Base-by-base conservation (phyloP, 352 stramenopile species). In the Aphanomyces invadans region DNA sequence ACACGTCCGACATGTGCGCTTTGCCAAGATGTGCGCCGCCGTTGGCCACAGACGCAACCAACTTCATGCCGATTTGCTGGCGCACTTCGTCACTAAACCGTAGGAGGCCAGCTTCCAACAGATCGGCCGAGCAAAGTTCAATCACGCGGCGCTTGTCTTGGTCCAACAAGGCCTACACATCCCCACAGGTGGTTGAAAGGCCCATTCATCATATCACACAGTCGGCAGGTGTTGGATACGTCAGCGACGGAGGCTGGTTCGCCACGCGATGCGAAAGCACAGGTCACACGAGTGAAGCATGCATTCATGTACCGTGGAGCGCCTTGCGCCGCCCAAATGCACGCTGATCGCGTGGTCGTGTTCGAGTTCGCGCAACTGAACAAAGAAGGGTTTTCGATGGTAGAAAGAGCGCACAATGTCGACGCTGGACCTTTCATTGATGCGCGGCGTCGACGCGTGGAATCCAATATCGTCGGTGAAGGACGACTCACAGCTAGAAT, bases 301-400 rank as follows among this genome's bases (percentile, higher is more conserved):
- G n/a, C n/a, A n/a, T n/a, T n/a, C n/a, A n/a, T n/a, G n/a, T 57
- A 67, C 60, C 26, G 60, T 51, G 33, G 45, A 38, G n/a, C 60
- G 60, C 2, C 46, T 39, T 1, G 38, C 23, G 28, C n/a, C 11
- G 0, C 60, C 60, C 1, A 67, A 44, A 32, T 67, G 60, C 25
- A 28, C n/a, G 17, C 38, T 67, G 17, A 67, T 26, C 29, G 42
- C 32, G 1, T 67, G 60, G 17, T 67, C 60, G 36, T 67, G 60
- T 62, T 90, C 76, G 2, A 91, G 74, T 42, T 87, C 76, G 1
- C 64, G 71, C 0, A 81, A 72, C 12, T 73, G 78, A 52, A 85
- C 75, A 68, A 92, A 92, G 64, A 88, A 90, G n/a, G 84, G 73
- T 45, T 79, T 86, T 0, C 76, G 77, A 9, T 63, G 68, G 64